Percentiles rank a stretch among this genome's conserved stretches.
phyloP scores from a whole-genome alignment of 305 asterid genomes.

The Fraxinus dipetala region DNA sequence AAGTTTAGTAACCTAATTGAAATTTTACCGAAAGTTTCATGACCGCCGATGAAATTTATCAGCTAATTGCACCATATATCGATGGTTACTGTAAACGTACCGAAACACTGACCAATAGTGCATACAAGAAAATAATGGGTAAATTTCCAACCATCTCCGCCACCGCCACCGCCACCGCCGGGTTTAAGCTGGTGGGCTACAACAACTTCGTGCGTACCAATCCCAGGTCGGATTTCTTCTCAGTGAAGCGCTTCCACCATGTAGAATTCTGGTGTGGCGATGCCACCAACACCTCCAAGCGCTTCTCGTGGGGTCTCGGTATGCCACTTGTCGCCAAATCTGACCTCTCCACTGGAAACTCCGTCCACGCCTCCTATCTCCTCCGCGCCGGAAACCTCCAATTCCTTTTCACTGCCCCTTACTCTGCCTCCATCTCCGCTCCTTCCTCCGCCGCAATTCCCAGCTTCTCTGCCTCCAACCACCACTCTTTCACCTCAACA shows the following conservation, averaged over 20 bases:
- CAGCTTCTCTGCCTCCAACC: constrained; percentile 43
- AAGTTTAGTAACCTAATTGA: neutral
- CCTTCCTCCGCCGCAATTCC: constrained; percentile 65
- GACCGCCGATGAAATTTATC: neutral
- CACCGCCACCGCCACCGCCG: constrained; percentile 22
- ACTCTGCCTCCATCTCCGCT: constrained; percentile 48
- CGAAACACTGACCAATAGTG: neutral
- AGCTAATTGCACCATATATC: neutral
- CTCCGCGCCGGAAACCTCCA: constrained; percentile 65
- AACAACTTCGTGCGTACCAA: constrained; percentile 55
- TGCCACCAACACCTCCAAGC: constrained; percentile 70
- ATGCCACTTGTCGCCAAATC: constrained; percentile 76
- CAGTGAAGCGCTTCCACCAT: constrained; percentile 76
- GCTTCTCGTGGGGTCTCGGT: constrained; percentile 91
- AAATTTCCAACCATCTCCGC: constrained; percentile 20
- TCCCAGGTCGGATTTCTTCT: constrained; percentile 65
- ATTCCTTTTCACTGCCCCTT: constrained; percentile 83
- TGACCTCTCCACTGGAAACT: constrained; percentile 87
- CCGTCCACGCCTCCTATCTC: constrained; percentile 82
- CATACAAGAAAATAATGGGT: constrained; percentile 21
- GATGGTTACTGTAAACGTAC: neutral
- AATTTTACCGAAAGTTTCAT: neutral
- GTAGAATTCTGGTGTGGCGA: constrained; percentile 88
- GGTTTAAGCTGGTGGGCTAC: constrained; percentile 56
- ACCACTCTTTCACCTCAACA: constrained; percentile 45